A percentile compares a stretch with the other conserved stretches of the same genome.
Evolutionary conservation across 805 yeast species (phyloP).

Genomic region (Candida sanyiensis): DNA sequence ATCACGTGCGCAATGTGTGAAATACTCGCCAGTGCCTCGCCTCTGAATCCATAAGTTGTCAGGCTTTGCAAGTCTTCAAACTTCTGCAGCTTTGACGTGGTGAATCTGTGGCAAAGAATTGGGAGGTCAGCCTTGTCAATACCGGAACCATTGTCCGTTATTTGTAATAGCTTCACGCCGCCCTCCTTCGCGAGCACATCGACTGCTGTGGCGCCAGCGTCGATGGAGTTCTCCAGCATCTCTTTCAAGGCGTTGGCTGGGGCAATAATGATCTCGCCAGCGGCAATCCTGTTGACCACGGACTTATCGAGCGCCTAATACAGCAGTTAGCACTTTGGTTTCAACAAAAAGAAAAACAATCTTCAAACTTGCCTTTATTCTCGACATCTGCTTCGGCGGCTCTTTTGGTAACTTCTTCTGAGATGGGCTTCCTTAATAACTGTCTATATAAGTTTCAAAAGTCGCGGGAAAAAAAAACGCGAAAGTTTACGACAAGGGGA

Average conservation of each 20-base stretch:
- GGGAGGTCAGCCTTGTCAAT: slow-evolving; percentile 66
- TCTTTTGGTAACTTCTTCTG: too few relatives aligned
- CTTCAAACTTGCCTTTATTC: slow-evolving; percentile 6
- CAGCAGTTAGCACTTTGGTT: too few relatives aligned
- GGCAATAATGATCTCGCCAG: slow-evolving; percentile 92
- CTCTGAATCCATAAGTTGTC: slow-evolving; percentile 88
- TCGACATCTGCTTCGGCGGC: slow-evolving; percentile 7
- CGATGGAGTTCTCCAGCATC: slow-evolving; percentile 85
- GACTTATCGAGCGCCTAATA: slow-evolving; percentile 50
- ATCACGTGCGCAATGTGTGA: slow-evolving; percentile 82
- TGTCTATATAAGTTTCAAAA: too few relatives aligned
- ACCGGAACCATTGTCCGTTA: slow-evolving; percentile 87
- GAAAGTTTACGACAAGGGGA: not conserved
- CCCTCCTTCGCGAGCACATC: slow-evolving; percentile 88
- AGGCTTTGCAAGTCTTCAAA: slow-evolving; percentile 73
- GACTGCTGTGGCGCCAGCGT: slow-evolving; percentile 69
- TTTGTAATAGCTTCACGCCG: slow-evolving; percentile 79
- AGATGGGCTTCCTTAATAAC: too few relatives aligned
- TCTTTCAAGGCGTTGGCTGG: slow-evolving; percentile 95
- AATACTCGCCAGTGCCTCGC: slow-evolving; percentile 93
- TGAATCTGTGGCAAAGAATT: slow-evolving; percentile 83
- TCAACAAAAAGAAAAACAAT: too few relatives aligned
- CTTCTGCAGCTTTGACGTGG: slow-evolving; percentile 74
- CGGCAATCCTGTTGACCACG: slow-evolving; percentile 90
- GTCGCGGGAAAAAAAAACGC: not conserved